Evolutionary conservation across 371 early-diverging fungal species (phyloP).

Genomic region (Mucor mucedo): DNA sequence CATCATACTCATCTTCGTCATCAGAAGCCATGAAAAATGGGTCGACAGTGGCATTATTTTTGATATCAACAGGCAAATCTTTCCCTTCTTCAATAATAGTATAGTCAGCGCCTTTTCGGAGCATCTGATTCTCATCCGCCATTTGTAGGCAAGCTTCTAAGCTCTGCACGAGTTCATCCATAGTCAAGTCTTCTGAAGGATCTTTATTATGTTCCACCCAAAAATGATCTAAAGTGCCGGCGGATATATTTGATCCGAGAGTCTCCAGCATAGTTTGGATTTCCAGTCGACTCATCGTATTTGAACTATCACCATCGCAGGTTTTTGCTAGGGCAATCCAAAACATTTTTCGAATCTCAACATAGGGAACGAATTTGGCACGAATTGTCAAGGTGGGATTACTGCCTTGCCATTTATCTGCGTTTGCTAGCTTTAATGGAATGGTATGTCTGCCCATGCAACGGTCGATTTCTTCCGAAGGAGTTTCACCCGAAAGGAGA

Average conservation of each 20-base stretch:
- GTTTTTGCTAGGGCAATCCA: constrained; percentile 72
- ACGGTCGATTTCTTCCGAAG: constrained; percentile 46
- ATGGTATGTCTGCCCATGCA: constrained; percentile 52
- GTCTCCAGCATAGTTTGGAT: constrained; percentile 79
- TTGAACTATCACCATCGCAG: constrained; percentile 67
- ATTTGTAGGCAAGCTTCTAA: constrained; percentile 59
- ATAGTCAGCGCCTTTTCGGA: not conserved
- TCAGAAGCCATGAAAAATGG: constrained; percentile 16
- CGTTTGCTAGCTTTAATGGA: constrained; percentile 40
- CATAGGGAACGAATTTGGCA: constrained; percentile 70
- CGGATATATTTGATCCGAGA: constrained; percentile 74
- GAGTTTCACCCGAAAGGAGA: not conserved
- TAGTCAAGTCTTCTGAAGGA: constrained; percentile 66
- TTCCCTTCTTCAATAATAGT: constrained; percentile 29
- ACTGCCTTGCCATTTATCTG: constrained; percentile 45
- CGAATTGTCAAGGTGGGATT: constrained; percentile 55
- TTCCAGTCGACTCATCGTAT: constrained; percentile 59
- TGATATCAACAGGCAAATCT: constrained; percentile 25
- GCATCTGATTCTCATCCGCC: constrained; percentile 22
- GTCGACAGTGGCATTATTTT: constrained; percentile 8
- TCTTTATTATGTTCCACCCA: constrained; percentile 65
- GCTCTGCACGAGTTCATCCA: constrained; percentile 68
- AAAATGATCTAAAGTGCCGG: constrained; percentile 67
- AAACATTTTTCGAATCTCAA: constrained; percentile 71
- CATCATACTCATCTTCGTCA: constrained; percentile 19